phyloP scores from a whole-genome alignment of 805 yeast genomes.

The Candida maltosa region DNA sequence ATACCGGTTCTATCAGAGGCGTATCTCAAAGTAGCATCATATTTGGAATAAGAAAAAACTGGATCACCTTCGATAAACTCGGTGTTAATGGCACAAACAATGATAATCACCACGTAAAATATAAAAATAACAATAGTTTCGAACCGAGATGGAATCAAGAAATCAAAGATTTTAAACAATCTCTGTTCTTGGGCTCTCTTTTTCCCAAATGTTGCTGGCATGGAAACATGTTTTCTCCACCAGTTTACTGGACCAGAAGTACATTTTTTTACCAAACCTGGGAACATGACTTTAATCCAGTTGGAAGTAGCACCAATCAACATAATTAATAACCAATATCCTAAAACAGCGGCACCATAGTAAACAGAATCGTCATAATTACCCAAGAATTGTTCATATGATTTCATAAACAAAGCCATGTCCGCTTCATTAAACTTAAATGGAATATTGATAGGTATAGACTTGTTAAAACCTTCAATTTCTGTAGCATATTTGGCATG shows the following conservation, averaged over 20 bases:
- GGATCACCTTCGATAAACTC: conserved; percentile 19
- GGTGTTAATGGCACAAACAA: conserved; percentile 10
- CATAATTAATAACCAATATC: conserved; percentile 47
- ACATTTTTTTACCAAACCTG: conserved; percentile 25
- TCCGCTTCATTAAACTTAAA: conserved; percentile 15
- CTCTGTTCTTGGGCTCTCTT: conserved; percentile 14
- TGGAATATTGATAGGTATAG: conserved; percentile 21
- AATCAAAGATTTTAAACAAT: conserved; percentile 4
- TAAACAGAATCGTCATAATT: conserved; percentile 24
- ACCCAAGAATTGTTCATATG: conserved; percentile 17
- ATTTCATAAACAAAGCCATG: conserved; percentile 8
- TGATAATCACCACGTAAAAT: conserved; percentile 16
- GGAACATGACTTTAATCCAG: conserved; percentile 39
- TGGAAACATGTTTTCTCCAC: conserved; percentile 21
- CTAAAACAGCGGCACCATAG: conserved; percentile 38
- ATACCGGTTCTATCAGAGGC: conserved; percentile 54
- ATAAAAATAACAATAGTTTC: conserved; percentile 27
- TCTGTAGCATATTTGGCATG: conserved; percentile 5
- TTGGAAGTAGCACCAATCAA: conserved; percentile 38
- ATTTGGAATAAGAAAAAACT: conserved; percentile 13
- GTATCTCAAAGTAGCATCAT: conserved; percentile 25
- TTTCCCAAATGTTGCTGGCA: conserved; percentile 39
- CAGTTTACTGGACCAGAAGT: conserved; percentile 23
- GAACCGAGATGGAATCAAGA: conserved; percentile 32
- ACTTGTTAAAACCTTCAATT: conserved; percentile 5